Evolutionary conservation across 768 basidiomycete species (phyloP).

Genomic region (Boletellus emodensis): DNA sequence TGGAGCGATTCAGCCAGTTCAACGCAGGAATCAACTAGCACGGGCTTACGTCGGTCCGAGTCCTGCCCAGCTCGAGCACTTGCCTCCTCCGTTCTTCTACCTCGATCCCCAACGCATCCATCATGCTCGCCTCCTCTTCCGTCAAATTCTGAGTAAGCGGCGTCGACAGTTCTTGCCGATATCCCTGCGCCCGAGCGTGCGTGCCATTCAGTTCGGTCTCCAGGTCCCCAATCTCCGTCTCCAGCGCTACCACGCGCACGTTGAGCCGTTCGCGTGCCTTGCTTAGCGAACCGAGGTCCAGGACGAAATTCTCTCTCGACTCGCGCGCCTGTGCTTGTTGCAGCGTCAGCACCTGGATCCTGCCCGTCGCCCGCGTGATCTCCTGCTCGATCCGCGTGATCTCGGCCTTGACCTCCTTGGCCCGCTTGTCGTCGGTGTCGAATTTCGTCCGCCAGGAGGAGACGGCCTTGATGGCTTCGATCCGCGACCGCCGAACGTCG

Average conservation of each 20-base stretch:
- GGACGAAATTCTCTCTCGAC: constrained; percentile 60
- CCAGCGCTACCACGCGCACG: constrained; percentile 57
- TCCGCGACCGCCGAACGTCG: constrained; percentile 83
- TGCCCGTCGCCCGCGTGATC: constrained; percentile 71
- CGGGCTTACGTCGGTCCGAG: constrained; percentile 62
- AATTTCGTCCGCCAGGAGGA: constrained; percentile 71
- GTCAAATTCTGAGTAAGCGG: constrained; percentile 75
- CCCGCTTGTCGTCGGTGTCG: constrained; percentile 58
- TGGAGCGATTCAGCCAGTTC: not conserved
- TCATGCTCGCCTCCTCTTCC: constrained; percentile 60
- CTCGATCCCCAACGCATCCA: constrained; percentile 68
- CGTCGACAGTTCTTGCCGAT: constrained; percentile 63
- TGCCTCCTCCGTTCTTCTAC: constrained; percentile 71
- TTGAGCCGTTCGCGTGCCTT: constrained; percentile 69
- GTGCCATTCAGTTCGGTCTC: constrained; percentile 66
- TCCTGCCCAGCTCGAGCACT: constrained; percentile 63
- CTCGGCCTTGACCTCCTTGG: constrained; percentile 69
- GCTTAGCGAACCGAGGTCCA: constrained; percentile 54
- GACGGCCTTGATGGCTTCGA: constrained; percentile 80
- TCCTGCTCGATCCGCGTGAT: constrained; percentile 79
- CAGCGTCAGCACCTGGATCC: constrained; percentile 63
- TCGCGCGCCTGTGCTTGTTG: constrained; percentile 70
- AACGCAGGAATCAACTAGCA: not conserved
- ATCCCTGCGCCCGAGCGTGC: constrained; percentile 58
- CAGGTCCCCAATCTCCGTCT: constrained; percentile 65